Conservation (phyloP, 169 alveolate species). For the Amoebophrya sp. region DNA sequence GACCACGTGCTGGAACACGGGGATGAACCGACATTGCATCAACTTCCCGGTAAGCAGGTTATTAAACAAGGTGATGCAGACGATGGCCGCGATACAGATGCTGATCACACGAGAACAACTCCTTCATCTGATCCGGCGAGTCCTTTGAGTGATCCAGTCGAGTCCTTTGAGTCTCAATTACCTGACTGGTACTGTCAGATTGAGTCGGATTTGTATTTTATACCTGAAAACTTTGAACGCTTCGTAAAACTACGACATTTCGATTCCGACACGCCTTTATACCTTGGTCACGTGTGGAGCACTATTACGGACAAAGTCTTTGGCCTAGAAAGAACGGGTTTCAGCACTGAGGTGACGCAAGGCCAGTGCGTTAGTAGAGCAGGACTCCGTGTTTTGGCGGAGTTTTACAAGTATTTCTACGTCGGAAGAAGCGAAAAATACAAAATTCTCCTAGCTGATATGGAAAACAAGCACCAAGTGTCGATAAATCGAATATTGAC, state of each 20-base stretch:
- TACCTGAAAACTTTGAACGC: background rate
- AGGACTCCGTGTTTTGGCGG: background rate
- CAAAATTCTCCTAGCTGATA: background rate
- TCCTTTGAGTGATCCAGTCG: too few relatives aligned
- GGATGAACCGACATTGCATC: too few relatives aligned
- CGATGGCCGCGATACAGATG: too few relatives aligned
- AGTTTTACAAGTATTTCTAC: background rate
- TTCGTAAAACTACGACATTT: background rate
- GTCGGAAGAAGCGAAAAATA: background rate
- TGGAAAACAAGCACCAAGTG: background rate
- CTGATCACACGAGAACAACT: too few relatives aligned
- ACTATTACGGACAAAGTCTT: background rate
- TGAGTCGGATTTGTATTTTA: background rate
- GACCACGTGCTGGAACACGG: too few relatives aligned
- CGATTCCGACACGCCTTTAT: background rate
- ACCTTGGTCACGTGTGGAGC: background rate
- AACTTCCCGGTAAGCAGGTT: too few relatives aligned
- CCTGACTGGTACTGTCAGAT: background rate
- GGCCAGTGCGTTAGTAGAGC: background rate
- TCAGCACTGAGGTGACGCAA: background rate
- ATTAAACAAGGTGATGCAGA: too few relatives aligned
- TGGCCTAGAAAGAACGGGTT: background rate
- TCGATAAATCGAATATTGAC: background rate
- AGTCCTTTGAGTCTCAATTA: too few relatives aligned
- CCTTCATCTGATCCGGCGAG: too few relatives aligned